Conservation (phyloP, 495 filamentous ascomycete species). For the Xanthoparmelia taractica region DNA sequence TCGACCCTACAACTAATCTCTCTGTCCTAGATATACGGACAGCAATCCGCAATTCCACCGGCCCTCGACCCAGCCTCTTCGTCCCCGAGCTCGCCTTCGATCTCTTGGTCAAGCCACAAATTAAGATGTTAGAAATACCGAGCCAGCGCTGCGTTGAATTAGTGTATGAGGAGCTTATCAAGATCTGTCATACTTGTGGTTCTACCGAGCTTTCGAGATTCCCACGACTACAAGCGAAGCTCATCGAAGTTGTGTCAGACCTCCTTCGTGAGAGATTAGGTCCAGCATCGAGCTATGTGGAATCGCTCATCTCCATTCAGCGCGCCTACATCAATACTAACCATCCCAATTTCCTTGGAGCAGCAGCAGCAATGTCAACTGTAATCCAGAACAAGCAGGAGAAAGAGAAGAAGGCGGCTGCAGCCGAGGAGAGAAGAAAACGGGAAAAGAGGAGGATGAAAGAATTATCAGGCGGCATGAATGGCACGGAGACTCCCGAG, state of each 20-base stretch:
- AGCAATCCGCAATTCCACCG: constrained; percentile 96
- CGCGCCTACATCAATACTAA: constrained; percentile 99
- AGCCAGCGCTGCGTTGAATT: constrained; percentile 95
- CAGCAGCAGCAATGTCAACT: constrained; percentile 94
- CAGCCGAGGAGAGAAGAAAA: constrained; percentile 75
- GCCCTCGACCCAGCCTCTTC: constrained; percentile 88
- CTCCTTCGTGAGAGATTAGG: constrained; percentile 87
- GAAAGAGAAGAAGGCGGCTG: constrained; percentile 69
- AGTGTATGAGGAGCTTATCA: constrained; percentile 98
- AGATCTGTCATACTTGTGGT: constrained; percentile 98
- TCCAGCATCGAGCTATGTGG: constrained; percentile 82
- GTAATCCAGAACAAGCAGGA: constrained; percentile 93
- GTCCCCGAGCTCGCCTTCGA: constrained; percentile 98
- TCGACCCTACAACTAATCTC: constrained; percentile 91
- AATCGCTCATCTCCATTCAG: constrained; percentile 94
- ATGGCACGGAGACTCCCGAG: constrained; percentile 62
- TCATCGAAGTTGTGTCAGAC: constrained; percentile 97
- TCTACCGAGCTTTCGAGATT: constrained; percentile 87
- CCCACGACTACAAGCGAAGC: constrained; percentile 87
- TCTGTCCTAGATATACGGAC: constrained; percentile 96
- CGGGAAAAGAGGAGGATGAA: constrained; percentile 74
- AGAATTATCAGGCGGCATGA: constrained; percentile 60
- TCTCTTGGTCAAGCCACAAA: constrained; percentile 94
- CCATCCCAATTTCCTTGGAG: constrained; percentile 96
- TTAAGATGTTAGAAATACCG: constrained; percentile 91